Base-by-base conservation (phyloP, 257 asterid genomes). In the Nicotiana obtusifolia region DNA sequence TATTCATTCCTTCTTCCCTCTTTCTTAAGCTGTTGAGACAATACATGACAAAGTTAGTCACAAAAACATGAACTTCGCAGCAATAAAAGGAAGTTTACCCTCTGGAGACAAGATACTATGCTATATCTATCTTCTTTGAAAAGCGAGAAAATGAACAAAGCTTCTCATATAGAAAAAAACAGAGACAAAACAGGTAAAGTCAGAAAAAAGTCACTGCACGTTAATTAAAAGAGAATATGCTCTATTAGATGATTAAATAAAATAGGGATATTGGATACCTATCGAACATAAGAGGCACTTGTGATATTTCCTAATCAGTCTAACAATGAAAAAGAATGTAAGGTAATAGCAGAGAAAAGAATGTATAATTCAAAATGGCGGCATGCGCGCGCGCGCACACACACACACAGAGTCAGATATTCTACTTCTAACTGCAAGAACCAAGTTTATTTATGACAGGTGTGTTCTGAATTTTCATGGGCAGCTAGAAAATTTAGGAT, bases 1-100 rank as follows among this genome's bases (percentile, higher is more conserved):
- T 96, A 96, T 82, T 96, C 99, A 62, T 94, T 96, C 87, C 99
- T 89, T 81, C 99, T 88, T 57, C 99, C 98, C 88, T 96, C 99
- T 80, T 93, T 95, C 90, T 89, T 93, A 8, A 92, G 93, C 98
- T 95, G 88, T 71, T 84, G 77, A 84, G 61, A 80, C 49, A 37
- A 65, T 20, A 14, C 47, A 49, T 16, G 37, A 7, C 16, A 49
- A 37, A 73, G 44, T 73, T 73, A 24, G 62, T 75, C 80, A 26
- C 44, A 47, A 75, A 73, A 24, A 49, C 16, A 47, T 73, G 62
- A 49, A 24, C 79, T 73, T 49, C 41, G 9, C 61, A 73, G 41
- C 57, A 73, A 49, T 24, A 73, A 73, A 44, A 71, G 37, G 37
- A 44, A 73, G 62, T 47, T 47, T 22, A 15, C n/a, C 78, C 24